Percentiles rank a stretch among this genome's conserved stretches.
These are phyloP conservation scores for Rhodotorula sp. DNA, from an alignment of 1,284 basidiomycete species.

Conservation along the genomic window DNA sequence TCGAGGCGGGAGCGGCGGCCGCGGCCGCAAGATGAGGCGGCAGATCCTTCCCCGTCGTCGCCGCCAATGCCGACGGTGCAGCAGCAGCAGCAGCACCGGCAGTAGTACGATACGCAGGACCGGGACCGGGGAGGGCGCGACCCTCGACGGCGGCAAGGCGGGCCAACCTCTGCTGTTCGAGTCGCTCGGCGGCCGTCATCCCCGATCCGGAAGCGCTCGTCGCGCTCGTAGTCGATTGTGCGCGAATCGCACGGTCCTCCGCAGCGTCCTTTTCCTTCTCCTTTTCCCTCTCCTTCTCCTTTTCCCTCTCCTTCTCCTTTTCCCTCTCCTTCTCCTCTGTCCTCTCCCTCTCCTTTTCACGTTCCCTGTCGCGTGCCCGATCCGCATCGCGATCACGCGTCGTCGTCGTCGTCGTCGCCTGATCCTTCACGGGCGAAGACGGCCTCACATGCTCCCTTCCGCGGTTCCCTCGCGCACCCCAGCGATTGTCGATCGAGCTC, in stretches of 20 bases:
- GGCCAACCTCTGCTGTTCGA: constrained; percentile 17
- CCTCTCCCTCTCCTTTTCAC: too few species aligned
- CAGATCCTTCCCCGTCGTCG: not conserved
- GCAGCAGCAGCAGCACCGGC: too few species aligned
- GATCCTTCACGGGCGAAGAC: too few species aligned
- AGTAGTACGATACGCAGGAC: not conserved
- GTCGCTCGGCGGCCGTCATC: not conserved
- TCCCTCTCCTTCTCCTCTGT: too few species aligned
- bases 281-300: not conserved
- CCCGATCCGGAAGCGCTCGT: constrained; percentile 7
- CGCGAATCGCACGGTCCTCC: not conserved
- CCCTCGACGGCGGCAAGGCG: not conserved
- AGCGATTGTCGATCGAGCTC: too few species aligned
- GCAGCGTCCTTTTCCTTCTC: not conserved
- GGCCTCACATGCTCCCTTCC: too few species aligned
- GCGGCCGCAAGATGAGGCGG: not conserved
- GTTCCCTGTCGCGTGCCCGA: too few species aligned
- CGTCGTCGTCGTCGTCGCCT: too few species aligned
- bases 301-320: too few species aligned
- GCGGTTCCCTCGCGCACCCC: too few species aligned
- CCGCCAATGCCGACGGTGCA: too few species aligned
- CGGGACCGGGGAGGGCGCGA: not conserved
- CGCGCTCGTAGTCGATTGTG: not conserved
- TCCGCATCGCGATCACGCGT: too few species aligned
- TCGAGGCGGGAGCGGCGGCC: not conserved